Base-by-base conservation (phyloP, 371 early-diverging fungal genomes). In the Gilbertella persicaria region DNA sequence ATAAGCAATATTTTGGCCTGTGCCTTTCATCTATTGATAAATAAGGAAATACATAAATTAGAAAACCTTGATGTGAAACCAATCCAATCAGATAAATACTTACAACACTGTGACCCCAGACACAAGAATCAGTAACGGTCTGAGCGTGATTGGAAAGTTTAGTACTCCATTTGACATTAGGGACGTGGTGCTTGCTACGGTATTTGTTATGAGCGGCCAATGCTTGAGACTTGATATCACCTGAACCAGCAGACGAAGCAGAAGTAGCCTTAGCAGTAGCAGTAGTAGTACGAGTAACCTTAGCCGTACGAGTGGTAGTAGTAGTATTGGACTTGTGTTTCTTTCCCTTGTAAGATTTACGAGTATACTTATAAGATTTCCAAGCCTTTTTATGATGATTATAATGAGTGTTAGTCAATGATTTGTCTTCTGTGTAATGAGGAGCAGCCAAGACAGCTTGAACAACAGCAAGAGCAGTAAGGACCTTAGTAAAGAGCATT, bases 121-220 rank as follows among this genome's bases (percentile, higher is more conserved):
- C 23, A 43, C 80, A 82, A n/a, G 35, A 7, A 30, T 68, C 54
- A 42, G 73, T 55, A 66, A 73, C 78, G 4, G 62, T 56, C 45
- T 71, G 67, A 3, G 78, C 83, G 49, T 68, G 75, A 0, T 25
- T 45, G 10, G 73, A 80, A 7, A 73, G 39, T 4, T 55, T 68
- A 14, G 40, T 28, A 48, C 64, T 73, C 83, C 80, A 82, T 19
- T 37, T 69, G 50, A 82, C 35, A 9, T 70, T 42, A 24, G 73
- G 69, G 16, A 71, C 71, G 12, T 57, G 53, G 45, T 82, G 83
- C 10, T 24, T 53, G 3, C 62, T 60, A 39, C 83, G 75, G 50
- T 55, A 67, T 41, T 69, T 58, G 71, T 82, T 82, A 44, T 78
- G 80, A 23, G 60, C 29, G n/a, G 62, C 50, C 25, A 81, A 44